A percentile compares a stretch with the other conserved stretches of the same genome.
Evolutionary conservation across 768 basidiomycete species (phyloP).

Genomic region (Antrodiella citrinella): DNA sequence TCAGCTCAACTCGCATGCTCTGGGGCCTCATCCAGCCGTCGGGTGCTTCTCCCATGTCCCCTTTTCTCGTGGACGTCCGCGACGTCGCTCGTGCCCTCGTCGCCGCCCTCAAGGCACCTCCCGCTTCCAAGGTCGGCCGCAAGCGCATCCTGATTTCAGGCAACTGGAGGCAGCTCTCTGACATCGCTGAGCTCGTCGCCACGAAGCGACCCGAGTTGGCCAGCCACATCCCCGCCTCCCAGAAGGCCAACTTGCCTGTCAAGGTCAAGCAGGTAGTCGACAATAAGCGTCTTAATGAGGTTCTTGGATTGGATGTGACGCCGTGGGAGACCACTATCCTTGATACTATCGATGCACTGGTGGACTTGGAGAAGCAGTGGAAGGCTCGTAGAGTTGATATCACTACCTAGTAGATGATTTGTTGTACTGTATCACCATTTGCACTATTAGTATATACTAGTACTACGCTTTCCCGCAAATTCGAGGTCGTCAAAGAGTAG

Average conservation of each 20-base stretch:
- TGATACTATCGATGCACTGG: constrained; percentile 11
- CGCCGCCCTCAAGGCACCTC: constrained; percentile 8
- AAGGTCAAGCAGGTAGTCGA: constrained; percentile 4
- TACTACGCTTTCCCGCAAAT: constrained; percentile 77
- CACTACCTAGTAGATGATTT: background rate
- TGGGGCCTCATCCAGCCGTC: constrained; percentile 5
- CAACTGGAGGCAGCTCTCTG: background rate
- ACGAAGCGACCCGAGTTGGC: constrained; percentile 5
- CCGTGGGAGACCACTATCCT: constrained; percentile 13
- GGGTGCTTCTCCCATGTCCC: background rate
- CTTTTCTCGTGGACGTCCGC: constrained; percentile 19
- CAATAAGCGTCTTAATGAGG: constrained; percentile 4
- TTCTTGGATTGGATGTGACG: constrained; percentile 3
- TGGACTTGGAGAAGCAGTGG: constrained; percentile 16
- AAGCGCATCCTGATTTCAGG: constrained; percentile 7
- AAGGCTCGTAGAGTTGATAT: constrained; percentile 6
- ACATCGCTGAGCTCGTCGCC: constrained; percentile 4
- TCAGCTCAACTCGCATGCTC: constrained; percentile 6
- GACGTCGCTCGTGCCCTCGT: constrained; percentile 23
- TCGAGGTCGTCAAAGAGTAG: constrained; percentile 27
- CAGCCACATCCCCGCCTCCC: background rate
- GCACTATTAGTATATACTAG: too few relatives aligned
- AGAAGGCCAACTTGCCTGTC: background rate
- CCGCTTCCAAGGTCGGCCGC: constrained; percentile 7
- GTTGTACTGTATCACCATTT: constrained; percentile 44